Base-by-base conservation (phyloP, 768 basidiomycete genomes). In the Tricholoma sp. region DNA sequence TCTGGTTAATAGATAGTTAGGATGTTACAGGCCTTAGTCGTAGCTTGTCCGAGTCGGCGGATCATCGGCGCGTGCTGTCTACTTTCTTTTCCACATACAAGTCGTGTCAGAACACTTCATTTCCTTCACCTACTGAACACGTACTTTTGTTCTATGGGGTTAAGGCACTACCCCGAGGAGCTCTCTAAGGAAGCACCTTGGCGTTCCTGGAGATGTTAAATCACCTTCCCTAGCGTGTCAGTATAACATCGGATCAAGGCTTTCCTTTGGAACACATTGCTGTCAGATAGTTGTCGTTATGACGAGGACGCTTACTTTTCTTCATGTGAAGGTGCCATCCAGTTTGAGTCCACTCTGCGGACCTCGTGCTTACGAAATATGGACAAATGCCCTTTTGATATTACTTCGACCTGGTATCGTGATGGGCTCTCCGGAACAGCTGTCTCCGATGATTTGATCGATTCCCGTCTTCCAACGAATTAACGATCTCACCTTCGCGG, bases 141-240 rank as follows among this genome's bases (percentile, higher is more conserved):
- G 52, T 35, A 57, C n/a, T 49, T 51, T 21, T 35, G n/a, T 43
- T 47, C 29, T 55, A 41, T 61, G 63, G 79, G 18, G 47, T 50
- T 50, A 50, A 50, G 29, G 47, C 16, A 50, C 27, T 50, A 31
- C n/a, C 47, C 47, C 47, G 47, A 50, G 47, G 47, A 50, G 27
- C 47, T 50, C 47, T 9, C 14, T 12, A n/a, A 50, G 46, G 47
- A 50, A 50, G 47, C 47, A 31, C 31, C 27, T 50, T 18, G 16
- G 6, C n/a, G 47, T 50, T 50, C 47, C 47, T 50, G 47, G 47
- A 50, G 47, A 50, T 50, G 47, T 50, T 50, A 29, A 18, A 50
- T 10, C 47, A 31, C 7, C 47, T 50, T 50, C 47, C 29, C 31
- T 50, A 10, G 29, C 27, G 47, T 50, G 29, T 50, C 27, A 50